Evolutionary conservation across 805 yeast genomes (phyloP).

Genomic region (Torulaspora gathmanii): DNA sequence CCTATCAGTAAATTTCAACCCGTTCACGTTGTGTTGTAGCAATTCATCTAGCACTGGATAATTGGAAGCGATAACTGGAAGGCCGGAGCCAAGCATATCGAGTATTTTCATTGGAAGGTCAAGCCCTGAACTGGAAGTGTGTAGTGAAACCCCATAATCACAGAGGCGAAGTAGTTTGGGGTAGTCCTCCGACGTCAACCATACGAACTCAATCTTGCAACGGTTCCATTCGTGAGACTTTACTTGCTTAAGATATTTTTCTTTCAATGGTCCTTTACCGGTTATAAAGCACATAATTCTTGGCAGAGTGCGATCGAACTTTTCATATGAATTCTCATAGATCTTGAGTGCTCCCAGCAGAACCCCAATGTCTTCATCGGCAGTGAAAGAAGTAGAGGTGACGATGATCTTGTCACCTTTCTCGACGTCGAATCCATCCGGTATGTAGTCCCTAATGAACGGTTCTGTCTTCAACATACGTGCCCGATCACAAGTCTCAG

Average conservation of each 20-base stretch:
- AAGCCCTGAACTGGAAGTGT: slow-evolving; percentile 84
- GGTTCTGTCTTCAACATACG: slow-evolving; percentile 18
- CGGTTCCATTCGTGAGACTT: slow-evolving; percentile 41
- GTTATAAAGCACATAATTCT: slow-evolving; percentile 74
- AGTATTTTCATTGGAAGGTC: slow-evolving; percentile 97
- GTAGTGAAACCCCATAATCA: slow-evolving; percentile 86
- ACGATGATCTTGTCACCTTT: slow-evolving; percentile 60
- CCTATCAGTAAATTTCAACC: slow-evolving; percentile 49
- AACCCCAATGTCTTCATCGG: slow-evolving; percentile 82
- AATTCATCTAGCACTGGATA: slow-evolving; percentile 78
- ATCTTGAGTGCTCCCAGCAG: slow-evolving; percentile 61
- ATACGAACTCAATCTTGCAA: slow-evolving; percentile 57
- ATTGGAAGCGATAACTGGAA: slow-evolving; percentile 77
- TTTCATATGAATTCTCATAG: slow-evolving; percentile 44
- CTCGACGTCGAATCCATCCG: slow-evolving; percentile 32
- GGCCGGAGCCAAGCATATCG: slow-evolving; percentile 93
- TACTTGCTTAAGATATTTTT: slow-evolving; percentile 47
- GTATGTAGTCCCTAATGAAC: slow-evolving; percentile 37
- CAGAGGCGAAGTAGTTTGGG: slow-evolving; percentile 71
- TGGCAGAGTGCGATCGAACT: slow-evolving; percentile 36
- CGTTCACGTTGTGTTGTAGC: slow-evolving; percentile 65
- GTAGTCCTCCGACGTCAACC: slow-evolving; percentile 78
- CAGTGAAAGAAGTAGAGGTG: slow-evolving; percentile 90
- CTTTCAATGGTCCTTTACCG: slow-evolving; percentile 87
- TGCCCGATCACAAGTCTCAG: slow-evolving; percentile 21